These are phyloP conservation scores for Botrytis fragariae DNA, from an alignment of 2,329 filamentous ascomycete species.

Conservation along the genomic window DNA sequence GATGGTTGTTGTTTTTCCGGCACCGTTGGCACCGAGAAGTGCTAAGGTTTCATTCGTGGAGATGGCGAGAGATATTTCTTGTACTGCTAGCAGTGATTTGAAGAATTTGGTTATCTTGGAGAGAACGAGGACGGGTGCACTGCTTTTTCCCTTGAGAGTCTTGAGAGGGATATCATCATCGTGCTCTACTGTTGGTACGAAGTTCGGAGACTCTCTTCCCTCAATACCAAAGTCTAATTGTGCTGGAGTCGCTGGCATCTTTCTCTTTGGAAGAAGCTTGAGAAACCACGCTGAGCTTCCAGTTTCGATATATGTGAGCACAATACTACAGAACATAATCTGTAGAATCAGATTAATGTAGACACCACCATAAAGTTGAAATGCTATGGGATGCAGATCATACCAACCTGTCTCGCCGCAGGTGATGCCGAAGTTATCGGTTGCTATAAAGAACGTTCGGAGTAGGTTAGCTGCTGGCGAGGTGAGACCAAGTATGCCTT, in stretches of 20 bases:
- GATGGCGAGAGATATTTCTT: constrained; percentile 63
- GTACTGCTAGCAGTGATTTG: constrained; percentile 46
- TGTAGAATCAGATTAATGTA: constrained; percentile 34
- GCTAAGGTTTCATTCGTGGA: constrained; percentile 60
- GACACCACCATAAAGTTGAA: constrained; percentile 31
- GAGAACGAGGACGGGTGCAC: neutral
- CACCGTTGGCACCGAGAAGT: constrained; percentile 63
- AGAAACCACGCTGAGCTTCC: neutral
- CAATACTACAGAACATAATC: constrained; percentile 20
- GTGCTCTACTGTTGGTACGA: neutral
- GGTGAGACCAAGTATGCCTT: neutral
- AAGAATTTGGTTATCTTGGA: neutral
- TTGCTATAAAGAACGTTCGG: constrained; percentile 53
- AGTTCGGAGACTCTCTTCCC: neutral
- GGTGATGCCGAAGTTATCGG: constrained; percentile 30
- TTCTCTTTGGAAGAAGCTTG: neutral
- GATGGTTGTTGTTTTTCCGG: constrained; percentile 64
- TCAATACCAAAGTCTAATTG: neutral
- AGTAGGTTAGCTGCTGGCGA: constrained; percentile 53
- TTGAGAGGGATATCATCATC: neutral
- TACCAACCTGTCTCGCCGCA: constrained; percentile 30
- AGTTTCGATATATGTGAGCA: neutral
- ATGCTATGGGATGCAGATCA: constrained; percentile 25
- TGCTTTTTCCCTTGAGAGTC: neutral
- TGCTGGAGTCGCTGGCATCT: neutral